phyloP scores from a whole-genome alignment of 2,329 filamentous ascomycete species.

The Cylindrodendrum hubeiense region DNA sequence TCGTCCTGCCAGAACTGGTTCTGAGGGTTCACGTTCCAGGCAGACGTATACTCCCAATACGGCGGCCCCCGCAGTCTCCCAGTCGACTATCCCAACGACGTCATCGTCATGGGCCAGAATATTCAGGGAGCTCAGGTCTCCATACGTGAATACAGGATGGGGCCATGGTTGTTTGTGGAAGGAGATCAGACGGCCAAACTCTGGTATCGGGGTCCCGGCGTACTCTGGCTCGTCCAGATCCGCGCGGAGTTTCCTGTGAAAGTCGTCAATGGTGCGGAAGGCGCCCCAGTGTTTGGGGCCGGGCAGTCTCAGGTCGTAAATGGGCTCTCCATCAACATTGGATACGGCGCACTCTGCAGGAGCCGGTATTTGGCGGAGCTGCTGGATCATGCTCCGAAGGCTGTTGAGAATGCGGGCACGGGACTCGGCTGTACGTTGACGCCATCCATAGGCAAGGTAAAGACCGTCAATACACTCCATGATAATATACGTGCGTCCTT shows the following conservation, averaged over 20 bases:
- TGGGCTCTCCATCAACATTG: constrained; percentile 35
- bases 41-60: no score
- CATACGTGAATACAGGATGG: no score
- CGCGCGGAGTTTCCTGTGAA: constrained; percentile 42
- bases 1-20: no score
- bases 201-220: constrained; percentile 5
- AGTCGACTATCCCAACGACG: no score
- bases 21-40: no score
- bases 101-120: no score
- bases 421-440: constrained; percentile 29
- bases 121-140: no score
- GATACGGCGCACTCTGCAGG: constrained; percentile 21
- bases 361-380: constrained; percentile 28
- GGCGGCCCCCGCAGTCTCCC: no score
- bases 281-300: constrained; percentile 37
- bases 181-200: constrained; percentile 28
- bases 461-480: constrained; percentile 54
- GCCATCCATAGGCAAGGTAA: constrained; percentile 27
- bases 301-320: constrained; percentile 42
- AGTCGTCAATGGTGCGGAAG: constrained; percentile 42
- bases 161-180: constrained; percentile 35
- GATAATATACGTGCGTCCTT: constrained; percentile 54
- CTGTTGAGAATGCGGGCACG: constrained; percentile 26
- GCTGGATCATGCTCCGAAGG: constrained; percentile 17
- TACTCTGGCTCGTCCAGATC: constrained; percentile 5